Evolutionary conservation across 371 early-diverging fungal species (phyloP).

Genomic region (Actinomortierella wolfii): DNA sequence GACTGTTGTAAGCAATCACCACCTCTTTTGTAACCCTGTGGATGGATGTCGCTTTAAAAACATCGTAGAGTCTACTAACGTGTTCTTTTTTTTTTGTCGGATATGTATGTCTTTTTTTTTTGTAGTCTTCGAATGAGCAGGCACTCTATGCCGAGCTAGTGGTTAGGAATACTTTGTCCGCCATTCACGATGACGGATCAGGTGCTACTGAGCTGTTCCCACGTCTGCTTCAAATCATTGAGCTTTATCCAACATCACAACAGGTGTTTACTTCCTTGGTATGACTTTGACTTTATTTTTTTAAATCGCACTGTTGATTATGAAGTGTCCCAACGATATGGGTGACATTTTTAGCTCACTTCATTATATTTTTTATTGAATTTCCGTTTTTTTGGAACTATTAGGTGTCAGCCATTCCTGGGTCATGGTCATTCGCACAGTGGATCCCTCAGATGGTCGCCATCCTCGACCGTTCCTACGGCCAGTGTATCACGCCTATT

Average conservation of each 20-base stretch:
- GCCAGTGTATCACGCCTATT: slow-evolving; percentile 42
- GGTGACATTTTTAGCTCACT: too few species aligned
- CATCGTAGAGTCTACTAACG: background rate
- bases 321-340: background rate
- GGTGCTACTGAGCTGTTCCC: slow-evolving; percentile 70
- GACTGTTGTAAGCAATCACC: slow-evolving; percentile 6
- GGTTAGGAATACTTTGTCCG: slow-evolving; percentile 53
- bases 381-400: too few species aligned
- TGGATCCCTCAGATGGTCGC: slow-evolving; percentile 85
- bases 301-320: background rate
- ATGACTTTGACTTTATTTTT: background rate
- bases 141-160: slow-evolving; percentile 50
- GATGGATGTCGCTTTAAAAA: background rate
- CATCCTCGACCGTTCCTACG: slow-evolving; percentile 58
- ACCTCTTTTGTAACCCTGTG: background rate
- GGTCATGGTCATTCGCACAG: slow-evolving; percentile 71
- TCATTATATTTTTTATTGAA: too few species aligned
- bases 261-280: slow-evolving; percentile 27
- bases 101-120: background rate
- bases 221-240: slow-evolving; percentile 69
- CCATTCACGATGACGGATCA: slow-evolving; percentile 43
- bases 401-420: slow-evolving; percentile 31
- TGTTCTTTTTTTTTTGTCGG: background rate
- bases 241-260: slow-evolving; percentile 53
- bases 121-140: slow-evolving; percentile 24